phyloP scores from a whole-genome alignment of 2,329 filamentous ascomycete genomes.

The Aspergillus sp. region DNA sequence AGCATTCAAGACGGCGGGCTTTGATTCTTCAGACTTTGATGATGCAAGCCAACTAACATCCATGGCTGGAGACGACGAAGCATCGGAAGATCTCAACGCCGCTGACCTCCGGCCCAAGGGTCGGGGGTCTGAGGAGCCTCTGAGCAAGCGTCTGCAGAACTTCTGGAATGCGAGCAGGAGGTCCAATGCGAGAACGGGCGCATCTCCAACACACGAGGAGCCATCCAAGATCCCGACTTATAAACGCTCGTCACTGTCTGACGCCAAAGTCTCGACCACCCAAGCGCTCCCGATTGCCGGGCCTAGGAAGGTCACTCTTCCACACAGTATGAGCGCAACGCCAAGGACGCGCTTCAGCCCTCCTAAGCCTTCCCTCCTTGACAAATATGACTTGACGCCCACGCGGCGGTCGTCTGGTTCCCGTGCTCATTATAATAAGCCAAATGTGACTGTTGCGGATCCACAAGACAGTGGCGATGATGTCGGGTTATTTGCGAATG shows the following conservation, averaged over 20 bases:
- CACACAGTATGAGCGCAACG: constrained; percentile 34
- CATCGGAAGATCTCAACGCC: constrained; percentile 26
- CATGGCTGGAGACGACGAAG: constrained; percentile 29
- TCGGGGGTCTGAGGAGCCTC: constrained; percentile 28
- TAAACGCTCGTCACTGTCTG: constrained; percentile 14
- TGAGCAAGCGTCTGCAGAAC: constrained; percentile 38
- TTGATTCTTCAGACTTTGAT: constrained; percentile 35
- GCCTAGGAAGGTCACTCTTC: constrained; percentile 31
- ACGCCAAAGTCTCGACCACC: constrained; percentile 20
- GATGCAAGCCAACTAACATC: constrained; percentile 31
- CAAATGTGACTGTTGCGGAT: constrained; percentile 18
- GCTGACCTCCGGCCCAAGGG: constrained; percentile 29
- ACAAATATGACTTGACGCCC: constrained; percentile 37
- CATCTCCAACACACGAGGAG: constrained; percentile 17
- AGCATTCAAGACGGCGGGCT: constrained; percentile 35
- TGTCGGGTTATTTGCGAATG: constrained; percentile 22
- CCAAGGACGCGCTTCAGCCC: constrained; percentile 41
- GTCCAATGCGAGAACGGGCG: constrained; percentile 14
- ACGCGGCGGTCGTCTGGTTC: constrained; percentile 32
- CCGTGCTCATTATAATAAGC: constrained; percentile 24
- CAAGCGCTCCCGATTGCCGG: constrained; percentile 24
- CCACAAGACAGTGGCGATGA: constrained; percentile 19
- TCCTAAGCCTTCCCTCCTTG: constrained; percentile 39
- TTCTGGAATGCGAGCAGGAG: constrained; percentile 38
- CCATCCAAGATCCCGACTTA: constrained; percentile 14